Percentiles rank a stretch among this genome's conserved stretches.
phyloP scores from a whole-genome alignment of 169 alveolate genomes.

The Plasmodium gaboni region DNA sequence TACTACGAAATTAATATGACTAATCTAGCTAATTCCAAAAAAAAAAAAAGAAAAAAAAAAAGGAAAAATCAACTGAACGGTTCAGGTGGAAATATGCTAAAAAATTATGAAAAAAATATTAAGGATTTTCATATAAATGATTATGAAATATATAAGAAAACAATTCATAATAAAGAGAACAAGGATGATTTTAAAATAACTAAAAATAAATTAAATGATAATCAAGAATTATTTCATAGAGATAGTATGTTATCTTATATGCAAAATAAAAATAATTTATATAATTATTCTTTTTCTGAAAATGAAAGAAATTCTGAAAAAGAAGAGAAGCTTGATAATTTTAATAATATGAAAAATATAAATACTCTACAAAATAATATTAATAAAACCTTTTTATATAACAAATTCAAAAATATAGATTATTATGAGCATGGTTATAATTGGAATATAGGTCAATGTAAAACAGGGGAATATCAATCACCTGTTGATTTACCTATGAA shows the following conservation, averaged over 20 bases:
- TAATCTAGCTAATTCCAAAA: no score
- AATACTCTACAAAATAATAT: background rate
- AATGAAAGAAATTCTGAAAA: background rate
- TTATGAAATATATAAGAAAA: background rate
- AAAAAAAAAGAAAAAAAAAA: background rate
- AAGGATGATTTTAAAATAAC: background rate
- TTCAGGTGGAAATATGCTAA: background rate
- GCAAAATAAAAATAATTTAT: no score
- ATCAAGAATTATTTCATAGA: background rate
- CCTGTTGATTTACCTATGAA: conserved; percentile 89
- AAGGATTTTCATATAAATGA: background rate
- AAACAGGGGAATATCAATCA: conserved; percentile 85
- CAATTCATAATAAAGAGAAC: background rate
- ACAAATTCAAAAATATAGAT: conserved; percentile 70
- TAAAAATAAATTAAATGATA: background rate
- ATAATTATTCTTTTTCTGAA: no score
- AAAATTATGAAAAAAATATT: background rate
- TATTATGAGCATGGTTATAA: conserved; percentile 87
- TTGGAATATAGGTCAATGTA: conserved; percentile 86
- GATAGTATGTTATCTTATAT: no score
- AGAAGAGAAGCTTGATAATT: background rate
- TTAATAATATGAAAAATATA: background rate
- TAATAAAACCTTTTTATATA: background rate
- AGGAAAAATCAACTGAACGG: background rate
- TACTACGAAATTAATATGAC: no score